Evolutionary conservation across 257 asterid species (phyloP).

Genomic region (Echites panduratus): DNA sequence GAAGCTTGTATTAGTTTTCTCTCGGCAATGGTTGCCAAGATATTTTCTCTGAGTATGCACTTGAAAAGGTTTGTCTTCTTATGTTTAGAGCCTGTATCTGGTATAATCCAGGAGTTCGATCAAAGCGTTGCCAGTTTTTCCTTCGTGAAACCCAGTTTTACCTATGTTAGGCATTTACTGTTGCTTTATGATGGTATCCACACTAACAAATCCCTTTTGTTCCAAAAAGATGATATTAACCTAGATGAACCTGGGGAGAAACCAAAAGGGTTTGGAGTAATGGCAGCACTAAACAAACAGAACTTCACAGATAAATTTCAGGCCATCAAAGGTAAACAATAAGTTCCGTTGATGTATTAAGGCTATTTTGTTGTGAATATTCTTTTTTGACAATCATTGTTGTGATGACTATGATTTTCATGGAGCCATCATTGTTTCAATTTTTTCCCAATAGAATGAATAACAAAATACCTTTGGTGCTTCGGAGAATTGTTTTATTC

Average conservation of each 20-base stretch:
- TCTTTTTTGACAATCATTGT: not conserved
- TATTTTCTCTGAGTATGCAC: not conserved
- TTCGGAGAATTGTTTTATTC: not conserved
- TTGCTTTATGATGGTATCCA: not conserved
- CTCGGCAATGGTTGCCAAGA: not conserved
- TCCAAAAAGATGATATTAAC: constrained; percentile 66
- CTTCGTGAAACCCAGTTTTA: not conserved
- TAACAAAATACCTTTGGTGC: not conserved
- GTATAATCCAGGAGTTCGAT: not conserved
- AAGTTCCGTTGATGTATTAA: not conserved
- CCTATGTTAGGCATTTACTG: not conserved
- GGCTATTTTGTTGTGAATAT: not conserved
- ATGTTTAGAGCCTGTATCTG: not conserved
- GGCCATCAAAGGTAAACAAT: constrained; percentile 56
- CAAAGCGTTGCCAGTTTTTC: not conserved
- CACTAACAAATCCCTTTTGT: not conserved
- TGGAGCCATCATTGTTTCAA: not conserved
- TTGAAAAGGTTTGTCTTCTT: not conserved
- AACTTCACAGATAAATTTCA: constrained; percentile 66
- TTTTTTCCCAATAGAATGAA: not conserved
- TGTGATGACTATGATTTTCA: not conserved
- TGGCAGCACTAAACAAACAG: constrained; percentile 62
- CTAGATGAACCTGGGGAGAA: constrained; percentile 76
- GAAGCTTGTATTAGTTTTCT: not conserved
- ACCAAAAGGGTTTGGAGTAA: constrained; percentile 53